Evolutionary conservation across 768 basidiomycete species (phyloP), one percentile per base, ranked within the genome.

Genomic region (Baorangia bicolor): DNA sequence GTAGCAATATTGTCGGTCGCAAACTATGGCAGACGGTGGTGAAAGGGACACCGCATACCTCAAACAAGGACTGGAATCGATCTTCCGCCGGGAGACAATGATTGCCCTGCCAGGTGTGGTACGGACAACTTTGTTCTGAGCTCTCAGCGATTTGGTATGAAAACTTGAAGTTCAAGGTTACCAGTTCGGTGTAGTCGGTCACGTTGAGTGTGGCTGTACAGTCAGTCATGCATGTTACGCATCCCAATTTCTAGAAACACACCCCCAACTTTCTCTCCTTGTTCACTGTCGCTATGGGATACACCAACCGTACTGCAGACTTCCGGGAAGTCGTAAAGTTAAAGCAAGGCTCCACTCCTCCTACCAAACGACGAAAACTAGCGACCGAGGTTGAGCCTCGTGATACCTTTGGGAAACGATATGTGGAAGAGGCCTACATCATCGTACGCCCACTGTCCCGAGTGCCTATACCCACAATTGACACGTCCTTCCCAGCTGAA

Each of bases 381-480:
- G 64, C 64, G 21, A 53, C 68, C 33, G 77, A 77, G 53, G 64
- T 55, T 13, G 73, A 74, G 59, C 67, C 67, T 61, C 74, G 75
- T 46, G 73, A 73, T 46, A 69, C 75, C 60, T 69, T 85, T 54
- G 83, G 79, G 58, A 87, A 86, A 70, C 81, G 83, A 61, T 94
- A 88, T 70, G 65, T 92, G 50, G 71, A 78, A 54, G 90, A 94
- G 65, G 92, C 87, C 8, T 87, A 92, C 66, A 81, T 77, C 39
- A 82, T 94, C 59, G 92, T 81, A 67, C 58, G 76, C 65, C 37
- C 5, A 35, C 27, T 14, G 27, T 50, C 34, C 44, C 14, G 7
- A 23, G 25, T 39, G 20, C 31, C 28, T 16, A 9, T 35, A 34
- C 38, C 39, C 11, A 23, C 25, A 28, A 28, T 55, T 58, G 44